These are phyloP conservation scores for Kernera saxatilis DNA, from an alignment of 345 rosid species.

Conservation along the genomic window DNA sequence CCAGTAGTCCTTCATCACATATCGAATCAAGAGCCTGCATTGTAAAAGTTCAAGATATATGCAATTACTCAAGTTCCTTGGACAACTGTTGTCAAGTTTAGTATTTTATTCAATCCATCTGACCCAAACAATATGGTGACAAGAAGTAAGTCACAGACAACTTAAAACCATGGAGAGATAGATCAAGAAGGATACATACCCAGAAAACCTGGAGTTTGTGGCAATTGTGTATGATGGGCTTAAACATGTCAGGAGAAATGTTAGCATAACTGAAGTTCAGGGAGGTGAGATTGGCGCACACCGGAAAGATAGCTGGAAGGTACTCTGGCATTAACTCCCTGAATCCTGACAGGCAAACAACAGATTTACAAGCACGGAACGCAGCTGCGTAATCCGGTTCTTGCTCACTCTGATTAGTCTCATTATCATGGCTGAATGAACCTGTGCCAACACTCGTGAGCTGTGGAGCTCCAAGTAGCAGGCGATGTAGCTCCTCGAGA, in stretches of 20 bases:
- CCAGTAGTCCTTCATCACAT: conserved; percentile 80
- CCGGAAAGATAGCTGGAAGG: conserved; percentile 66
- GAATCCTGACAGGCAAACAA: conserved; percentile 78
- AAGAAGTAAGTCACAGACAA: neutral
- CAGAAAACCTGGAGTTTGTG: conserved; percentile 71
- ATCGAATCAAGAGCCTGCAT: conserved; percentile 86
- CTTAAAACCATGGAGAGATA: neutral
- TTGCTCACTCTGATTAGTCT: conserved; percentile 33
- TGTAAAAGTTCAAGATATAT: conserved; percentile 15
- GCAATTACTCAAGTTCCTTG: conserved; percentile 5
- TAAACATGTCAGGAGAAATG: conserved; percentile 65
- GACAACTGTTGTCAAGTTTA: neutral
- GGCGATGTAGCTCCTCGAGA: conserved; percentile 46
- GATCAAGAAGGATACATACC: conserved; percentile 43
- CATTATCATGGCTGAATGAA: conserved; percentile 47
- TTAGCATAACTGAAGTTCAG: conserved; percentile 87
- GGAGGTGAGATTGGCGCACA: conserved; percentile 73
- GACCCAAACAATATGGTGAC: neutral
- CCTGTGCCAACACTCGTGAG: conserved; percentile 89
- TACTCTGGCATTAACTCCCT: conserved; percentile 58
- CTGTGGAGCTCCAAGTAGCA: conserved; percentile 62
- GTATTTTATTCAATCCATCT: neutral
- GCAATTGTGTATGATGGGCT: conserved; percentile 65
- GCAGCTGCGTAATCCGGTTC: conserved; percentile 59
- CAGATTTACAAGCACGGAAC: conserved; percentile 62